phyloP scores from a whole-genome alignment of 345 rosid species.

The Moricandia moricandioides region DNA sequence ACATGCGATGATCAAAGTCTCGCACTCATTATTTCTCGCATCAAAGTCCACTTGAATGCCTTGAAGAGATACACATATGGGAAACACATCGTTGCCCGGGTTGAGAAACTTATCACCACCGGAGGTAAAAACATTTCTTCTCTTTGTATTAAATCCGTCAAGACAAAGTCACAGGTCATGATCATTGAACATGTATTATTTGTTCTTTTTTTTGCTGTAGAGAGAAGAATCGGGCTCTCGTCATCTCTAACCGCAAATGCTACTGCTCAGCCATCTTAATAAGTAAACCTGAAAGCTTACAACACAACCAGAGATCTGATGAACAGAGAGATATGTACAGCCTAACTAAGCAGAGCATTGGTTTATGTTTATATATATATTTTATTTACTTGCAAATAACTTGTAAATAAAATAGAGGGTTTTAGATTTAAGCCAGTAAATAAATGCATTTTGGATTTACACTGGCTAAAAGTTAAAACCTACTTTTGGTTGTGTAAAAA shows the following conservation, averaged over 20 bases:
- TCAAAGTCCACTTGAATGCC: conserved; percentile 75
- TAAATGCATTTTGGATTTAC: conserved; percentile 11
- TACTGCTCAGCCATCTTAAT: conserved; percentile 17
- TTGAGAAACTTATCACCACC: conserved; percentile 84
- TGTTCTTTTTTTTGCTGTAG: conserved; percentile 46
- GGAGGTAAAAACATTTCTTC: conserved; percentile 59
- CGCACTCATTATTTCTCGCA: conserved; percentile 77
- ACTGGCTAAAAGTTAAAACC: conserved; percentile 19
- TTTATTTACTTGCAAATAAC: neutral
- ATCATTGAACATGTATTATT: neutral
- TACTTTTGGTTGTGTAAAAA: conserved; percentile 10
- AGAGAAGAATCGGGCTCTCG: conserved; percentile 72
- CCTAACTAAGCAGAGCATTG: conserved; percentile 22
- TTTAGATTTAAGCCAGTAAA: conserved; percentile 29
- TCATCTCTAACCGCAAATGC: conserved; percentile 36
- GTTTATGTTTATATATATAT: conserved; percentile 24
- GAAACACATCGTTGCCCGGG: conserved; percentile 89
- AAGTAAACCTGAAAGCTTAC: conserved; percentile 19
- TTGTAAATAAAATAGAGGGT: conserved; percentile 36
- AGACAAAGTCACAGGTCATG: neutral
- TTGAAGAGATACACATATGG: conserved; percentile 92
- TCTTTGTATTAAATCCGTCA: neutral
- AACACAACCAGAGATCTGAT: conserved; percentile 16
- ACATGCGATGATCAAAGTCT: conserved; percentile 34
- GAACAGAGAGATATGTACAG: conserved; percentile 18